These are phyloP conservation scores for Nakazawaea wyomingensis DNA, from an alignment of 805 yeast species.

Conservation along the genomic window DNA sequence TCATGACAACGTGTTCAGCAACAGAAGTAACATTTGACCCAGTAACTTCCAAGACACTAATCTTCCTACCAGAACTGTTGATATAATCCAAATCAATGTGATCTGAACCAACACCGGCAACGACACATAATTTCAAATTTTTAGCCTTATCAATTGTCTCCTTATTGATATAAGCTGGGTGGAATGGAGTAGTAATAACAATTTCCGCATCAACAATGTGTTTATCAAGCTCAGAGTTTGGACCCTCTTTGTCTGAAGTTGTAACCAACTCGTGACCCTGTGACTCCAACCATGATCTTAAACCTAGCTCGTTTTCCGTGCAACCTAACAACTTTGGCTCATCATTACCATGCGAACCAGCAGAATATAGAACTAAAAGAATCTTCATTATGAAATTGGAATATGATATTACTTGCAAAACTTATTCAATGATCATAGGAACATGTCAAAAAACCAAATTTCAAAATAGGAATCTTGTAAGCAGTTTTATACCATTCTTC, in stretches of 20 bases:
- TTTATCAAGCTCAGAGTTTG: slow-evolving; percentile 51
- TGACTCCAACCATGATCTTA: slow-evolving; percentile 55
- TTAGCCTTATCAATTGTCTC: slow-evolving; percentile 66
- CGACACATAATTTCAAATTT: slow-evolving; percentile 62
- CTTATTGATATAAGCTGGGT: slow-evolving; percentile 68
- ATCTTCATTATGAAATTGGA: slow-evolving; percentile 28
- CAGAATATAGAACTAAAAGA: slow-evolving; percentile 54
- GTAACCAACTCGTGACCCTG: slow-evolving; percentile 64
- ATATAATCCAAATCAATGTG: slow-evolving; percentile 67
- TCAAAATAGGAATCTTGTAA: too few relatives aligned
- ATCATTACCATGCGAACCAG: slow-evolving; percentile 53
- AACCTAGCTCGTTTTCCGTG: slow-evolving; percentile 71
- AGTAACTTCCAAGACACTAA: slow-evolving; percentile 74
- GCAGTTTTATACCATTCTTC: too few relatives aligned
- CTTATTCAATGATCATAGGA: too few relatives aligned
- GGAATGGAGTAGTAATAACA: slow-evolving; percentile 79
- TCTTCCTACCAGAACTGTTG: slow-evolving; percentile 51
- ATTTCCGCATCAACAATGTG: slow-evolving; percentile 69
- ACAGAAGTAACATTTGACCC: slow-evolving; percentile 78
- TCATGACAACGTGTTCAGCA: slow-evolving; percentile 77
- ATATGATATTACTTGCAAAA: too few relatives aligned
- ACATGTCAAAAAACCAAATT: too few relatives aligned
- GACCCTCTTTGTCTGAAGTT: slow-evolving; percentile 67
- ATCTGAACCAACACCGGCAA: slow-evolving; percentile 86
- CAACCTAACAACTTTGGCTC: slow-evolving; percentile 63